Evolutionary conservation across 176 grass and related monocot genomes (phyloP), one percentile per base, ranked within the genome.

Genomic region (Triticum dicoccoides): DNA sequence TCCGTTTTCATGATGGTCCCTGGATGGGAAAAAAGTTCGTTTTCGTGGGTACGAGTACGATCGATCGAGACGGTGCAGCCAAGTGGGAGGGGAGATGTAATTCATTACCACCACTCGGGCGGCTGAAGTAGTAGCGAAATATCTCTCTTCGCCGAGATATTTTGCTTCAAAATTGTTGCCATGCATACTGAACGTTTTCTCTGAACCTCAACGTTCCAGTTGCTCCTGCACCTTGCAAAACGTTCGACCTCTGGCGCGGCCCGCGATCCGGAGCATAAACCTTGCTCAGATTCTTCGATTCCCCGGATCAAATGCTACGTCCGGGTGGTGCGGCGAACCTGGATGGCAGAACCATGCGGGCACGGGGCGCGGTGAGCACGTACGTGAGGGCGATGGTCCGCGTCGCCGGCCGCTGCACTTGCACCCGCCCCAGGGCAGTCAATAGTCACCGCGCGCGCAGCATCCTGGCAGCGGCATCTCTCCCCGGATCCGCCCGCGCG

Each of bases 381-480:
- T 29, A 59, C 54, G 44, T 9, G 42, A 87, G 12, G 69, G 78
- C 85, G 78, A 82, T 4, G 56, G 67, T 23, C 67, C 63, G 54
- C 20, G 0, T 14, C 54, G 54, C 37, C 67, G 15, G 67, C 67
- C 32, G 69, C 2, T 5, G 5, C 30, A 24, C 24, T 33, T 61
- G 76, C 76, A 38, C 42, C 52, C 77, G 34, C n/a, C 35, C 42
- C 42, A 4, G 78, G 37, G 14, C 1, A 52, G 49, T 5, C 49
- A 17, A 8, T 29, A 34, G 25, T n/a, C 79, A 21, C 79, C 39
- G 72, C 41, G 71, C 38, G 24, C 14, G 59, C 51, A 2, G 56
- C 76, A 78, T 61, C 76, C 30, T 7, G 11, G 69, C 69, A 64
- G 37, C 61, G 39, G 79, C 64, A 69, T 82, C 79, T 76, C 79